phyloP scores from a whole-genome alignment of 306 rosid genomes.

The Spatholobus suberectus region DNA sequence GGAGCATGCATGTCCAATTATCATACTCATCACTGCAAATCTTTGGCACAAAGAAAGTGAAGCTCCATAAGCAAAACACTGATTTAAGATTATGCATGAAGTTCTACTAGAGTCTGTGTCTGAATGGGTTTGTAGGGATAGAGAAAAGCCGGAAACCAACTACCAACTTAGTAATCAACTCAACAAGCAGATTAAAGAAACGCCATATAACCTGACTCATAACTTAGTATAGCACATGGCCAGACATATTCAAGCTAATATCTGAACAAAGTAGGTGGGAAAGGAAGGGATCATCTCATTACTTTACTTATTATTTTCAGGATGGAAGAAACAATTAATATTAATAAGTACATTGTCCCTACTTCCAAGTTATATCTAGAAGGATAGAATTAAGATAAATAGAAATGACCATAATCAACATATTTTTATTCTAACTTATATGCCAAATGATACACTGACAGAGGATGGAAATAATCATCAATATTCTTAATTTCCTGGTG shows the following conservation, averaged over 20 bases:
- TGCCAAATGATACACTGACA: neutral
- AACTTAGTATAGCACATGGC: neutral
- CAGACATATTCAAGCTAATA: neutral
- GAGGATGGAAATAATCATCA: neutral
- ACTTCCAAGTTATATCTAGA: neutral
- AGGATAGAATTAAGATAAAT: neutral
- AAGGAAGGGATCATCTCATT: conserved; percentile 2
- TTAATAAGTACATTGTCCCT: neutral
- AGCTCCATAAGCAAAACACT: conserved; percentile 24
- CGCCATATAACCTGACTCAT: neutral
- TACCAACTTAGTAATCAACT: conserved; percentile 1
- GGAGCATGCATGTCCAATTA: conserved; percentile 70
- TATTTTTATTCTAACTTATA: neutral
- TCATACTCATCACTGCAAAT: conserved; percentile 87
- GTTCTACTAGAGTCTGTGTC: neutral
- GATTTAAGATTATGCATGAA: neutral
- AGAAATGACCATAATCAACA: neutral
- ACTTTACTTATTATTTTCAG: neutral
- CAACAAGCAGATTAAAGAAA: conserved; percentile 27
- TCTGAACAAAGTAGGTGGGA: neutral
- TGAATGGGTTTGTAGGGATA: neutral
- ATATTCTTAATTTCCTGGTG: conserved; percentile 5
- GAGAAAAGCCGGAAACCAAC: conserved; percentile 11
- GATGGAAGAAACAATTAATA: conserved; percentile 7
- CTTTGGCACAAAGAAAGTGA: conserved; percentile 50